Percentiles rank a stretch among this genome's conserved stretches.
Conservation (phyloP, 83 land plant genomes). For the Picea abies region DNA sequence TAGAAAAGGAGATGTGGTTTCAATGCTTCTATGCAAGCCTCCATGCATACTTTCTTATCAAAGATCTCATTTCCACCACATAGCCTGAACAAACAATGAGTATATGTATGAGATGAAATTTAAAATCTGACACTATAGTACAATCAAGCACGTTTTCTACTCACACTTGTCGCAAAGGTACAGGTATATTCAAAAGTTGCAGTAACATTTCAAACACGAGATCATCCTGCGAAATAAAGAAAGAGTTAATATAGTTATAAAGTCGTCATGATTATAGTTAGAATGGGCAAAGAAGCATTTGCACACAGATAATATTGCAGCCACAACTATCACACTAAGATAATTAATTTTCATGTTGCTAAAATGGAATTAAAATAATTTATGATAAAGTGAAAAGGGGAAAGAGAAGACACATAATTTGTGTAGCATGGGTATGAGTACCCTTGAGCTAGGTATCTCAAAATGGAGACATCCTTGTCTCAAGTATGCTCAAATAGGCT, state of each 20-base stretch:
- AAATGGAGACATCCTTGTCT: no score
- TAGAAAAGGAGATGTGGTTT: background rate
- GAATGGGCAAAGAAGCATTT: no score
- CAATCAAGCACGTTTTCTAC: background rate
- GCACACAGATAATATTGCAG: no score
- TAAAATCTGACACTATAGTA: background rate
- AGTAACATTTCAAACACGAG: conserved; percentile 7
- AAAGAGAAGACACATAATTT: no score
- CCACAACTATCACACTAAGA: no score
- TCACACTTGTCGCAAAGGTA: conserved; percentile 5
- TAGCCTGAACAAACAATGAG: background rate
- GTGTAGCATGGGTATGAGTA: no score
- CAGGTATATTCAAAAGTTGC: background rate
- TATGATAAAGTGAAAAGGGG: no score
- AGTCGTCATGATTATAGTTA: background rate
- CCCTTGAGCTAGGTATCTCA: no score
- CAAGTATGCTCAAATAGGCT: no score
- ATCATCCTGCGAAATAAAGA: conserved; percentile 5
- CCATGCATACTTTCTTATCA: background rate
- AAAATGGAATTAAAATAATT: no score
- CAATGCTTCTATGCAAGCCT: background rate
- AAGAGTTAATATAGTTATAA: background rate
- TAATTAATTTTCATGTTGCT: no score
- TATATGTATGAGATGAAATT: background rate
- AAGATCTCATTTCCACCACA: background rate